A percentile compares a stretch with the other conserved stretches of the same genome.
phyloP scores from a whole-genome alignment of 257 asterid species.

The Solanum sparsipilum region DNA sequence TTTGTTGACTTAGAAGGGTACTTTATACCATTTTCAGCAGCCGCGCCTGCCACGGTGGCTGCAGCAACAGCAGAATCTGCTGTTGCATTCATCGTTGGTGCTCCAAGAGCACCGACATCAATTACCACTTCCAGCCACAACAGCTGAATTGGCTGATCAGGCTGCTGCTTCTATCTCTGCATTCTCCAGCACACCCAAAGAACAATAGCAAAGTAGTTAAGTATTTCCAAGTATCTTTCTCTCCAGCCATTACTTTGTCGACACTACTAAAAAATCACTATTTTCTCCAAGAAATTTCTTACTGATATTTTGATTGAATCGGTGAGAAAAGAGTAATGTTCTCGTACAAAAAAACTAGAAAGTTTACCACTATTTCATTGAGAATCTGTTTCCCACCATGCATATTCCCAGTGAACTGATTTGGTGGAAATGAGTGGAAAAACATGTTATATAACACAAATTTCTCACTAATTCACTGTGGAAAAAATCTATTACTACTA shows the following conservation, averaged over 20 bases:
- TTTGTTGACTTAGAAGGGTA: constrained; percentile 66
- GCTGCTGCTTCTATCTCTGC: constrained; percentile 68
- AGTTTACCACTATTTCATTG: background rate
- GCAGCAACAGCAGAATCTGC: constrained; percentile 44
- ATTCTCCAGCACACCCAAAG: constrained; percentile 72
- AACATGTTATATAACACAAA: background rate
- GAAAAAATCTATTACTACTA: background rate
- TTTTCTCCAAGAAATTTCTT: no score
- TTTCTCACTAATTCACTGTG: background rate
- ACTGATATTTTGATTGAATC: no score
- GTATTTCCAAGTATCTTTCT: constrained; percentile 46
- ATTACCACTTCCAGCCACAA: constrained; percentile 47
- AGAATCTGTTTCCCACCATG: background rate
- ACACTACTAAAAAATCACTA: constrained; percentile 45
- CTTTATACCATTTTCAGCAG: constrained; percentile 57
- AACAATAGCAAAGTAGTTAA: constrained; percentile 66
- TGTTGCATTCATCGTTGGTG: constrained; percentile 34
- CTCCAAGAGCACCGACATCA: constrained; percentile 73
- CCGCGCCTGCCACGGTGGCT: constrained; percentile 63
- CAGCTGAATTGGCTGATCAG: constrained; percentile 52
- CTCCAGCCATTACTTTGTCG: constrained; percentile 38
- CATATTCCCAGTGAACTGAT: background rate
- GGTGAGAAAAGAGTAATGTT: background rate
- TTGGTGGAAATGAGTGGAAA: background rate
- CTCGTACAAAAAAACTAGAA: background rate